Evolutionary conservation across 202 grass and related monocot species (phyloP).

Genomic region (Schoenoplectus triqueter): DNA sequence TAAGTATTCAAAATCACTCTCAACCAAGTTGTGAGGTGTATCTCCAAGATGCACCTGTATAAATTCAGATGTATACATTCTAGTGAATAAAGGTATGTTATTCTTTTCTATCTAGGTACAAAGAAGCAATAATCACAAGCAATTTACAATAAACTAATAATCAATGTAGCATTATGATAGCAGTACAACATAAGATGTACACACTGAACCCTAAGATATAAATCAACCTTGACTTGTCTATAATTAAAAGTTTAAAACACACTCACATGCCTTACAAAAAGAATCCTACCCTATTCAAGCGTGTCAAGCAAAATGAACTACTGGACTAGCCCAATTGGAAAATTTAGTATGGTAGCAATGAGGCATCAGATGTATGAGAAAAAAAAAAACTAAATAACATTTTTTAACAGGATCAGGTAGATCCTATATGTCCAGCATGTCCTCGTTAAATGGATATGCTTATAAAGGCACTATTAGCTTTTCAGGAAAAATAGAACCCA

Average conservation of each 20-base stretch:
- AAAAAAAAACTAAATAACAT: neutral
- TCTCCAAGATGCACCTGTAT: conserved; percentile 90
- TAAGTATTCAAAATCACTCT: conserved; percentile 81
- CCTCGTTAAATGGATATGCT: neutral
- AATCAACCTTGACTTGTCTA: neutral
- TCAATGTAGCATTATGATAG: neutral
- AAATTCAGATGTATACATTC: conserved; percentile 36
- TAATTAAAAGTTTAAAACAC: neutral
- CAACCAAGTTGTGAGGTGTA: conserved; percentile 74
- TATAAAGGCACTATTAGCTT: neutral
- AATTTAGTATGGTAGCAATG: neutral
- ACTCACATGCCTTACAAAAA: neutral
- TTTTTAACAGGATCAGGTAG: neutral
- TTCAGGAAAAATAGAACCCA: neutral
- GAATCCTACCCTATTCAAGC: neutral
- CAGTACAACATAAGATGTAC: neutral
- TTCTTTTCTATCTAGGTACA: neutral
- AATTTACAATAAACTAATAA: conserved; percentile 24
- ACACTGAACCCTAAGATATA: conserved; percentile 1
- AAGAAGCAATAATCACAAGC: neutral
- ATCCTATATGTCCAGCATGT: neutral
- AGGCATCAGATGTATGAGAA: neutral
- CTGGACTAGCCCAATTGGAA: neutral
- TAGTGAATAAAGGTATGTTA: conserved; percentile 12
- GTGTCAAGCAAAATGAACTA: neutral